Evolutionary conservation across 2,329 filamentous ascomycete species (phyloP).

Genomic region (Fusarium nelsonii): DNA sequence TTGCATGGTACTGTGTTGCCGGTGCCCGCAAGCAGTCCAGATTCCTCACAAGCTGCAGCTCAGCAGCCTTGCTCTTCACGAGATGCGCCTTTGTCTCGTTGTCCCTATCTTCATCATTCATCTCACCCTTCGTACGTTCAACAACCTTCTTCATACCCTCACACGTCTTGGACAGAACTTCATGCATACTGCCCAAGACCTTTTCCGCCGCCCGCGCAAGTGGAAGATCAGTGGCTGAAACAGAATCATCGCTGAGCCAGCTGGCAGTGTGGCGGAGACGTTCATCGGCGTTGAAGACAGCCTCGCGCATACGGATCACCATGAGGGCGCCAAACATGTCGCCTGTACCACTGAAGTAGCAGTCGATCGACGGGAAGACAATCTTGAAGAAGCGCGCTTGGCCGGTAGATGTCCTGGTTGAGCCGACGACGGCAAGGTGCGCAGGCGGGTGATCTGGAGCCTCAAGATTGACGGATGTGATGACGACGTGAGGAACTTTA

Average conservation of each 20-base stretch:
- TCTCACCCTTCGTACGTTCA: slow-evolving; percentile 57
- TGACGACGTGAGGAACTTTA: slow-evolving; percentile 86
- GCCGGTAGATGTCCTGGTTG: slow-evolving; percentile 73
- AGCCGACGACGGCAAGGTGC: slow-evolving; percentile 80
- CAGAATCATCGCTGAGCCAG: slow-evolving; percentile 83
- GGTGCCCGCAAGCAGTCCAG: slow-evolving; percentile 76
- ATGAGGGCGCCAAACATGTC: slow-evolving; percentile 98
- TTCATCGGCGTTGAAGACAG: slow-evolving; percentile 63
- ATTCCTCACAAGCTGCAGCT: slow-evolving; percentile 86
- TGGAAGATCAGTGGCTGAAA: slow-evolving; percentile 78
- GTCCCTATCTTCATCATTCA: slow-evolving; percentile 60
- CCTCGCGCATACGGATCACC: slow-evolving; percentile 88
- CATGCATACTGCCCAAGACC: slow-evolving; percentile 93
- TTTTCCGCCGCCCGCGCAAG: slow-evolving; percentile 86
- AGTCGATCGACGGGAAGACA: slow-evolving; percentile 86
- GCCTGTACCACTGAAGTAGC: slow-evolving; percentile 95
- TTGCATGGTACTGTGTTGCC: slow-evolving; percentile 71
- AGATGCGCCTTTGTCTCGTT: slow-evolving; percentile 72
- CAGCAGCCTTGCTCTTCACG: slow-evolving; percentile 83
- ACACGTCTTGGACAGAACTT: slow-evolving; percentile 78
- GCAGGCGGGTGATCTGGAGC: slow-evolving; percentile 62
- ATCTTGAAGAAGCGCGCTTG: slow-evolving; percentile 88
- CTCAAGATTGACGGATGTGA: slow-evolving; percentile 85
- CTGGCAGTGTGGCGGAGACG: slow-evolving; percentile 66
- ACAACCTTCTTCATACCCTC: slow-evolving; percentile 69